Evolutionary conservation across 2,329 filamentous ascomycete genomes (phyloP), one percentile per base, ranked within the genome.

Genomic region (Thermoascus crustaceus): DNA sequence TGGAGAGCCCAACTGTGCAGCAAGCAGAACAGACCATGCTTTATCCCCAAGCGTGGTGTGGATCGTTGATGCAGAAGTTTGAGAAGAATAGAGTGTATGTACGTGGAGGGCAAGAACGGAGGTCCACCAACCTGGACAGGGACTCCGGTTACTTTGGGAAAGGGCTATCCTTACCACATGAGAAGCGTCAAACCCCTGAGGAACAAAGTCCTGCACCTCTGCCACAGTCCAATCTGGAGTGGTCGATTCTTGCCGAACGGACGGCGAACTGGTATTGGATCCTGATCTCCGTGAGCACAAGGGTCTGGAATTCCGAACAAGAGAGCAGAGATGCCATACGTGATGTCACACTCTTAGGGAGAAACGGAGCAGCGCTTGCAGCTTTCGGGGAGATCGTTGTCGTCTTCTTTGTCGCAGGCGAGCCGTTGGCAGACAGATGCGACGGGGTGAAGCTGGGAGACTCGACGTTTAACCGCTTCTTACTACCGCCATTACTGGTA

Each of bases 401-500:
- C 7, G 80, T 73, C 51, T 82, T 82, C 61, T 86, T 86, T 16
- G 54, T 42, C 2, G 49, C 48, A 8, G 54, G 55, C 2, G 55
- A 54, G 22, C 60, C 61, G 35, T 64, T 64, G 20, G 54, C 50
- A 21, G 60, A 53, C 10, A 61, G 40, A 18, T 58, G 35, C 9
- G 75, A 66, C 23, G 89, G 89, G 0, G 86, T 95, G 59, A 98
- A 98, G 31, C 89, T 85, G 8, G 91, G 89, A 6, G 91, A 96
- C 53, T 96, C 91, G 54, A 94, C 91, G 60, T 94, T 98, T 47
- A 98, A 72, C 18, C 82, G 71, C 61, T 87, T 91, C 62, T 85
- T 63, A 45, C 46, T 58, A 38, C 45, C 49, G 36, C 27, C 17
- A 32, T 35, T 38, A 36, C 34, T 19, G 27, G 19, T 27, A 7